Evolutionary conservation across 2,329 filamentous ascomycete genomes (phyloP), one percentile per base, ranked within the genome.

Genomic region (Apiospora saccharicola): DNA sequence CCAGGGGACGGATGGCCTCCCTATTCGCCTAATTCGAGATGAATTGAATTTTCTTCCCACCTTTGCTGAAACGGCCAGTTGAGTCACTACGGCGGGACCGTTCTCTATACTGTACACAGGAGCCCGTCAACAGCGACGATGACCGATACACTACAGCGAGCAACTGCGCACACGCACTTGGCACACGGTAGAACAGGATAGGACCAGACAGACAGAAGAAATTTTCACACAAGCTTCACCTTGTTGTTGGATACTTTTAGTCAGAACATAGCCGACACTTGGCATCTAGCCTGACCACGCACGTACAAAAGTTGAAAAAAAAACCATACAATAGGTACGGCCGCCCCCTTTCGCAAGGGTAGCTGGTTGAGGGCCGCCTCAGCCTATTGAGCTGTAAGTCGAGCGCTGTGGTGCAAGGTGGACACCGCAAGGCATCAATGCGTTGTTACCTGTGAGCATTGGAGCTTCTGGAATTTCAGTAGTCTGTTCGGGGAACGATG

Each of bases 11-110:
- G 67, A 30, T 46, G 67, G 41, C 26, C 16, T 68, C 44, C 67
- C 67, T 47, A 68, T 68, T 68, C 67, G 67, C 67, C 67, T 68
- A 68, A 22, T 41, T 64, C 57, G 57, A 64, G 34, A 64, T 64
- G 30, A 64, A 41, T 10, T 64, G 34, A 41, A 61, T 22, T 37
- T 41, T 64, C 26, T 53, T 64, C 16, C 57, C 57, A 64, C 34
- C 67, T 47, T 47, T 47, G 67, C 41, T 68, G 67, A 68, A 68
- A 68, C 67, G 67, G 43, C 26, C 67, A 24, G 24, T 68, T 46
- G 67, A 47, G 41, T 68, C 67, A 68, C 41, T 68, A 26, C 41
- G 12, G 57, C 41, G 57, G 57, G 34, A 64, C 57, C 34, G 37
- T 19, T 64, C 57, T 7, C 57, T 41, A 64, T 41, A 64, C 57